Base-by-base conservation (phyloP, 306 rosid genomes). In the Pachyrhizus erosus region DNA sequence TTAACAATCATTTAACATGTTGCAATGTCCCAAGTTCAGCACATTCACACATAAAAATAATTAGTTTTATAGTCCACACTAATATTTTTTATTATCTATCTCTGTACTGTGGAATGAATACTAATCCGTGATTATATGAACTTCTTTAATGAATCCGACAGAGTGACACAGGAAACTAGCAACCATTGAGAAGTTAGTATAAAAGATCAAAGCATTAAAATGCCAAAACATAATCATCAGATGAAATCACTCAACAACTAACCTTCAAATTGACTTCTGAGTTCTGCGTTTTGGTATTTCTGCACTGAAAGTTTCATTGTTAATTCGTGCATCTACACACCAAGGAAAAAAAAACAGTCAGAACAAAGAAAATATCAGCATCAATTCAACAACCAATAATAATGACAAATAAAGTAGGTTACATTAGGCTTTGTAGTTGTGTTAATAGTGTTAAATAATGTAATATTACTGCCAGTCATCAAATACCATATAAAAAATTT, bases 211-310 rank as follows among this genome's bases (percentile, higher is more conserved):
- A 37, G 68, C 43, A 77, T 17, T 43, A 82, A 71, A 37, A 48
- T 2, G 73, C 57, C 75, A 71, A 40, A 75, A 13, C 65, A 75
- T 70, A 61, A 11, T 27, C n/a, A 11, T 27, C n/a, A 45, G 37
- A 57, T 14, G 58, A 75, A 68, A 81, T 68, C 71, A 71, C 18
- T 70, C 29, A 71, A 79, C 66, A 27, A 84, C 90, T 60, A 58
- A 93, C 99, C 99, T 91, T 93, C 99, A 85, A 89, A 93, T 70
- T 93, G 94, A 80, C 75, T 89, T 88, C 90, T 87, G 17, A 96
- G 90, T 86, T 91, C 94, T 10, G 89, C 84, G 90, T 92, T 93
- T 79, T 89, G 96, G 62, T 90, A 85, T 83, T 96, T 96, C 84
- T 91, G 99, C 88, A 92, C 78, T 37, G 97, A 91, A 48, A 96